phyloP scores from a whole-genome alignment of 2,329 filamentous ascomycete species.

The Plenodomus biglobosus region DNA sequence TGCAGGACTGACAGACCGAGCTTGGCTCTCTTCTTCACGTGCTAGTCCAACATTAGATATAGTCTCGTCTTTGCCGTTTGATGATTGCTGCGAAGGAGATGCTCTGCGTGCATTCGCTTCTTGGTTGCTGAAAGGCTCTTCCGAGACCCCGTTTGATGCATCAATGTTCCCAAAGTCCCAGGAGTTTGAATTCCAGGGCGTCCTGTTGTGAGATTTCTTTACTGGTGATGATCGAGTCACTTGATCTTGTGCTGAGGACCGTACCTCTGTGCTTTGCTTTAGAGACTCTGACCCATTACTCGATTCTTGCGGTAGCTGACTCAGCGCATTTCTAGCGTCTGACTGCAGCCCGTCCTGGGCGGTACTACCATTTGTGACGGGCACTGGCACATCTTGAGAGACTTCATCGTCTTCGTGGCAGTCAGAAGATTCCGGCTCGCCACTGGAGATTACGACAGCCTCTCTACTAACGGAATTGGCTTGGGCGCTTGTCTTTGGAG shows the following conservation, averaged over 20 bases:
- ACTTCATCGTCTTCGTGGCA: background rate
- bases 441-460: background rate
- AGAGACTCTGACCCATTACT: too few species aligned
- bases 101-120: background rate
- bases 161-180: background rate
- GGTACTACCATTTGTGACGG: background rate
- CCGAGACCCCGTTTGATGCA: background rate
- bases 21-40: constrained; percentile 9
- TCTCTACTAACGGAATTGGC: background rate
- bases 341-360: background rate
- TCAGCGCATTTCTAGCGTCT: background rate
- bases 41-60: constrained; percentile 6
- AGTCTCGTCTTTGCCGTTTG: background rate
- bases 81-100: background rate
- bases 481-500: background rate
- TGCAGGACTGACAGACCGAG: constrained; percentile 15
- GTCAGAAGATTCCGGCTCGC: background rate
- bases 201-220: background rate
- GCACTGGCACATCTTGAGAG: background rate
- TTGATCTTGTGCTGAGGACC: background rate
- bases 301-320: too few species aligned
- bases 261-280: background rate
- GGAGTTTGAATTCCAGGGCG: background rate
- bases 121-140: background rate
- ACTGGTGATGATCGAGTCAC: background rate